These are phyloP conservation scores for Podaxis carcinomalis DNA, from an alignment of 768 basidiomycete genomes.

Conservation along the genomic window DNA sequence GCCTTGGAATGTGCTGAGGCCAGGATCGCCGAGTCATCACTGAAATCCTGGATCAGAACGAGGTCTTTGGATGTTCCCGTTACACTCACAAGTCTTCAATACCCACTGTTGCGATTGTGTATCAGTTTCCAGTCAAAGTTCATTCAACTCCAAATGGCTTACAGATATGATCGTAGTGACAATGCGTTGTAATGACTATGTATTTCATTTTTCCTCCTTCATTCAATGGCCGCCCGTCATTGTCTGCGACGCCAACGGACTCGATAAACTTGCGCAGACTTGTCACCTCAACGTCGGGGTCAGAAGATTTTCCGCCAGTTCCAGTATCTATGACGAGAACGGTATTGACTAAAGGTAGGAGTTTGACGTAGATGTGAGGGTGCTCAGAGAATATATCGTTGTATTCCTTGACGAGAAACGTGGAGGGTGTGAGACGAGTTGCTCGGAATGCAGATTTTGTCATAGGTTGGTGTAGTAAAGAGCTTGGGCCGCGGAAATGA, in stretches of 20 bases:
- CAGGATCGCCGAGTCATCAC: constrained; percentile 40
- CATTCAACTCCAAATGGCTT: constrained; percentile 15
- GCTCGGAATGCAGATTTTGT: constrained; percentile 24
- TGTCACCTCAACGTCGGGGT: constrained; percentile 34
- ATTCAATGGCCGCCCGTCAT: constrained; percentile 41
- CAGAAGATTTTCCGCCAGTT: constrained; percentile 43
- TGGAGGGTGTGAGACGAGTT: constrained; percentile 24
- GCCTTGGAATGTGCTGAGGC: constrained; percentile 42
- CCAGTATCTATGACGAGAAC: constrained; percentile 53
- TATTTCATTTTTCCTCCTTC: constrained; percentile 35
- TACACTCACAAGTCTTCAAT: constrained; percentile 42
- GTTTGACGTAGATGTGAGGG: constrained; percentile 52
- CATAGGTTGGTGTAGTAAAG: neutral
- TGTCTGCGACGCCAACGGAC: constrained; percentile 36
- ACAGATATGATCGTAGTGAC: constrained; percentile 60
- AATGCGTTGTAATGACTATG: constrained; percentile 46
- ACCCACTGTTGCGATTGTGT: constrained; percentile 30
- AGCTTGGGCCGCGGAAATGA: neutral
- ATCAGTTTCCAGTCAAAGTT: neutral
- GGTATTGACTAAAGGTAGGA: constrained; percentile 31
- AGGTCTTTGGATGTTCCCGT: neutral
- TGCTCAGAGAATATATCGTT: constrained; percentile 48
- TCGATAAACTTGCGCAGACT: constrained; percentile 48
- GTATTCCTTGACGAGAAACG: constrained; percentile 44
- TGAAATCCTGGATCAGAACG: constrained; percentile 12